Evolutionary conservation across 257 asterid genomes (phyloP).

Genomic region (Leonotis leonurus): DNA sequence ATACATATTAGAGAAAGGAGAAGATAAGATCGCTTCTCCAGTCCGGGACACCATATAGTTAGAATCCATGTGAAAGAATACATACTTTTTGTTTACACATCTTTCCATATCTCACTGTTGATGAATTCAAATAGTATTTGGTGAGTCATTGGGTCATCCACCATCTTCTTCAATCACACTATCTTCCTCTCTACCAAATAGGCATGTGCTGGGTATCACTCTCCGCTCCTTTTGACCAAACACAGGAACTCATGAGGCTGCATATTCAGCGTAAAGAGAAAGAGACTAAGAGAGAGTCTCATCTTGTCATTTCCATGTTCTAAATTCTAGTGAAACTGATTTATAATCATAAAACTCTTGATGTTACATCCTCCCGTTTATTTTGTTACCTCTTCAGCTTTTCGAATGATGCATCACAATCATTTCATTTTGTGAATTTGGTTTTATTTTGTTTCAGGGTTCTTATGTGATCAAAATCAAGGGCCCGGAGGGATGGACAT

Average conservation of each 20-base stretch:
- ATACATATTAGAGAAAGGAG: background rate
- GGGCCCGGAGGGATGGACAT: slow-evolving; percentile 96
- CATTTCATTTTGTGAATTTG: slow-evolving; percentile 10
- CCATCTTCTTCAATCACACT: background rate
- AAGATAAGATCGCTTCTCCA: background rate
- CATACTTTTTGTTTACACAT: background rate
- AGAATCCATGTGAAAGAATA: background rate
- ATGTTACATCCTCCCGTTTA: background rate
- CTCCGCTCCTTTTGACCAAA: background rate
- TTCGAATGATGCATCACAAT: too few species aligned
- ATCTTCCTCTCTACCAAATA: background rate
- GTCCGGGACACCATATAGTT: too few species aligned
- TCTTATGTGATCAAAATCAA: slow-evolving; percentile 79
- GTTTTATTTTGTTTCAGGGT: slow-evolving; percentile 50
- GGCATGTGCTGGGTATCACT: background rate
- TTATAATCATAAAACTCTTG: slow-evolving; percentile 6
- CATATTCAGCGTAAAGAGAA: background rate
- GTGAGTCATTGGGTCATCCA: background rate
- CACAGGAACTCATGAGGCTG: background rate
- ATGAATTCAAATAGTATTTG: background rate
- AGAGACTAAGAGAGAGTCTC: too few species aligned
- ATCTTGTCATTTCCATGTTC: background rate
- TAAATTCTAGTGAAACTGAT: slow-evolving; percentile 1
- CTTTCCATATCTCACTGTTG: background rate
- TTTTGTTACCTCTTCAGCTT: background rate